phyloP scores from a whole-genome alignment of 805 yeast species.

The Schwanniomyces yamadae region DNA sequence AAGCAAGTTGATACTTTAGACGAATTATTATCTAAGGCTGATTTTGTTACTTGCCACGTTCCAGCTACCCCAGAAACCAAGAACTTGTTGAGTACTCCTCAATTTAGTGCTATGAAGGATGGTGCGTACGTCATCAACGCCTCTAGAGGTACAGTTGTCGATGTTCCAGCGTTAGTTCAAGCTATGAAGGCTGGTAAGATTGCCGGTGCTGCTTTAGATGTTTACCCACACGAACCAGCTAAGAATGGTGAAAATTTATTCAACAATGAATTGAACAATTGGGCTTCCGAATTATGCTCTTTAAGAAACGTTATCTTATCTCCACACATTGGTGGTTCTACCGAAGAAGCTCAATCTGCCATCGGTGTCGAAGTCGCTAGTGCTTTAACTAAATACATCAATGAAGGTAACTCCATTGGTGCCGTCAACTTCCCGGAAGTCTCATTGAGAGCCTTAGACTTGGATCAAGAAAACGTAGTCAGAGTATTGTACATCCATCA shows the following conservation, averaged over 20 bases:
- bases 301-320: conserved; percentile 88
- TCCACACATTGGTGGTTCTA: conserved; percentile 98
- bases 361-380: conserved; percentile 94
- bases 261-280: conserved; percentile 67
- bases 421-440: conserved; percentile 99
- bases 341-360: conserved; percentile 98
- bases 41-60: conserved; percentile 90
- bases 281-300: conserved; percentile 79
- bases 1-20: conserved; percentile 84
- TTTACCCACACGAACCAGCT: conserved; percentile 95
- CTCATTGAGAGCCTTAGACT: conserved; percentile 78
- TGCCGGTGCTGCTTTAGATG: conserved; percentile 97
- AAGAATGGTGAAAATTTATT: conserved; percentile 88
- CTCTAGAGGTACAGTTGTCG: conserved; percentile 96
- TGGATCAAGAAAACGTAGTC: conserved; percentile 83
- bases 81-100: conserved; percentile 84
- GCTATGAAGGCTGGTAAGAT: conserved; percentile 92
- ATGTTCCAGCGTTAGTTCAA: conserved; percentile 87
- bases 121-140: conserved; percentile 95
- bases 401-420: conserved; percentile 92
- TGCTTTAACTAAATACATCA: conserved; percentile 84
- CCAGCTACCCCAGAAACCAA: conserved; percentile 93
- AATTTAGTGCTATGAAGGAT: conserved; percentile 93
- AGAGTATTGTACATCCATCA: conserved; percentile 95
- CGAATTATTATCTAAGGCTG: conserved; percentile 77